These are phyloP conservation scores for Stachybotrys chartarum DNA, from an alignment of 2,329 filamentous ascomycete species.

Conservation along the genomic window DNA sequence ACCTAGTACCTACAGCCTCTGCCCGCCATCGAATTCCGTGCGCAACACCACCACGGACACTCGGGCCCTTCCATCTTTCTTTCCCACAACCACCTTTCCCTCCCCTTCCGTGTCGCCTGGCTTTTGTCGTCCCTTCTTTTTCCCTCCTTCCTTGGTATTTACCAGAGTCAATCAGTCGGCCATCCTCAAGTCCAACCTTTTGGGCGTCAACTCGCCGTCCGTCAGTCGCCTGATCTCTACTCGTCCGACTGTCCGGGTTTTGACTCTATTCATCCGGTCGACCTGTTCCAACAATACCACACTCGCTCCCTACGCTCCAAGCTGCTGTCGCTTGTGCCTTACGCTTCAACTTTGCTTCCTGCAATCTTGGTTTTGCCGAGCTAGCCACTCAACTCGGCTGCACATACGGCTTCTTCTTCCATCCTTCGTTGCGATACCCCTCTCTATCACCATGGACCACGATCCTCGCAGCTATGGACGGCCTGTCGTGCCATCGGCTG, in stretches of 20 bases:
- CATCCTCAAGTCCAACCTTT: neutral
- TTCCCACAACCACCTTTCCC: neutral
- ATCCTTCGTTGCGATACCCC: neutral
- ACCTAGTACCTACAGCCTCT: neutral
- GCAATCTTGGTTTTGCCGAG: too few species aligned
- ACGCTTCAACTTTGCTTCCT: too few species aligned
- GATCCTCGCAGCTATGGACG: slow-evolving; percentile 19
- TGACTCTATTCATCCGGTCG: neutral
- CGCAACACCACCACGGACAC: neutral
- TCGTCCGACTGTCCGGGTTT: neutral
- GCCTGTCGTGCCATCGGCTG: slow-evolving; percentile 21
- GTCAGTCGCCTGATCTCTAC: neutral
- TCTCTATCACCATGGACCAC: slow-evolving; percentile 17
- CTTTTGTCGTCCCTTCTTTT: neutral
- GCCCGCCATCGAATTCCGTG: neutral
- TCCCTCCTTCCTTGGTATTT: neutral
- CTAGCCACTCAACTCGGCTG: neutral
- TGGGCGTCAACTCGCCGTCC: neutral
- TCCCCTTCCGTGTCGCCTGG: neutral
- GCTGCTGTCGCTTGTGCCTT: too few species aligned
- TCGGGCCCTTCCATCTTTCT: neutral
- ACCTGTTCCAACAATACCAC: neutral
- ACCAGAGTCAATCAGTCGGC: neutral
- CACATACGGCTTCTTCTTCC: neutral
- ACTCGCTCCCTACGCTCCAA: neutral